Evolutionary conservation across 495 filamentous ascomycete genomes (phyloP).

Genomic region (Paragyromitra xinjiangensis): DNA sequence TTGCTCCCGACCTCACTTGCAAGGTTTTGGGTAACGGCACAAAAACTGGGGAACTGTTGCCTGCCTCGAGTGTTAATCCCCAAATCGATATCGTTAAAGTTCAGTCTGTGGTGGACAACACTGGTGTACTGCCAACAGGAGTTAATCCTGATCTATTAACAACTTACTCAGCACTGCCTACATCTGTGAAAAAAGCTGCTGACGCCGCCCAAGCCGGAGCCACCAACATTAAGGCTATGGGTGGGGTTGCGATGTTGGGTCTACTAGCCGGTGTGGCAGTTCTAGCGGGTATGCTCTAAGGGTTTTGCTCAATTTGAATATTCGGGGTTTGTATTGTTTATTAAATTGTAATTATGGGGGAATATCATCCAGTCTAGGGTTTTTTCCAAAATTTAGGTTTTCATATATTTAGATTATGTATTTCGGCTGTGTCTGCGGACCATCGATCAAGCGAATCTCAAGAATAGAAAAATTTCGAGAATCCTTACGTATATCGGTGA

Average conservation of each 20-base stretch:
- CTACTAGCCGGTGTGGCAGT: neutral
- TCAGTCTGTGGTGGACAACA: slow-evolving; percentile 10
- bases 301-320: too few relatives aligned
- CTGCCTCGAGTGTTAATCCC: slow-evolving; percentile 4
- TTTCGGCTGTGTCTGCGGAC: too few relatives aligned
- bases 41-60: slow-evolving; percentile 13
- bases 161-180: slow-evolving; percentile 1
- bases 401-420: too few relatives aligned
- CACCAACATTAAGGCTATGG: neutral
- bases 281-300: neutral
- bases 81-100: slow-evolving; percentile 28
- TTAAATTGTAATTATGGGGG: too few relatives aligned
- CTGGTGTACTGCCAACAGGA: slow-evolving; percentile 25
- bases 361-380: too few relatives aligned
- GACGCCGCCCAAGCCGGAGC: neutral
- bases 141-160: slow-evolving; percentile 4
- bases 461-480: too few relatives aligned
- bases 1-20: slow-evolving; percentile 16
- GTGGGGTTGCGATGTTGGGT: slow-evolving; percentile 1
- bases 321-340: neutral
- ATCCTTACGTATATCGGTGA: too few relatives aligned
- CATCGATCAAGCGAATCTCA: too few relatives aligned
- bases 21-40: neutral
- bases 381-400: too few relatives aligned
- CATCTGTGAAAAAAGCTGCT: neutral